Conservation (phyloP, 2,329 filamentous ascomycete genomes). For the Pestalotiopsis sp. region DNA sequence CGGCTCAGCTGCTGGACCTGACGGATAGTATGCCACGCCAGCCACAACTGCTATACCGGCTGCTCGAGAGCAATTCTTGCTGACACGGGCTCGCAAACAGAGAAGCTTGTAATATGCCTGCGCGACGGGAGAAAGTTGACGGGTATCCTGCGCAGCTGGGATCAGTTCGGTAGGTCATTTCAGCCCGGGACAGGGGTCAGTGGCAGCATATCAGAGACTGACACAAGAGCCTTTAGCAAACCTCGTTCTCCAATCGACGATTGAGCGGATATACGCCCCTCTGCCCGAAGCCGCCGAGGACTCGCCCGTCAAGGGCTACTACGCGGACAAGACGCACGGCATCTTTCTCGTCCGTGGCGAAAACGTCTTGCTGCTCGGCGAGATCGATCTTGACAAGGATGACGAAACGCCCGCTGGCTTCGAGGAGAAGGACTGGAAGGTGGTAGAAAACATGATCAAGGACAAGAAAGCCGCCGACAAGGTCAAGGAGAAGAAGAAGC, state of each 20-base stretch:
- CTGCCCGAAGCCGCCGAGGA: conserved; percentile 35
- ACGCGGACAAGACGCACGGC: conserved; percentile 82
- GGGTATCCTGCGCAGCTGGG: conserved; percentile 91
- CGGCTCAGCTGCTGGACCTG: conserved; percentile 90
- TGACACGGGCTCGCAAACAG: conserved; percentile 52
- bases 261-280: conserved; percentile 77
- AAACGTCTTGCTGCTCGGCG: conserved; percentile 93
- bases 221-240: conserved; percentile 65
- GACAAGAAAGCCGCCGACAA: conserved; percentile 71
- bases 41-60: neutral
- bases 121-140: conserved; percentile 94
- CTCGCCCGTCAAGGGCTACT: conserved; percentile 53
- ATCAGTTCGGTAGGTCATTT: conserved; percentile 81
- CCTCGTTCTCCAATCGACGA: conserved; percentile 88
- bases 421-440: conserved; percentile 63
- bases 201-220: neutral
- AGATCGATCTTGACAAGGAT: conserved; percentile 96
- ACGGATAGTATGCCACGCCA: conserved; percentile 80
- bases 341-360: conserved; percentile 93
- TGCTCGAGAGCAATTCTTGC: conserved; percentile 14
- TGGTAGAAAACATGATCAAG: conserved; percentile 75
- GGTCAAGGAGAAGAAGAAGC: conserved; percentile 70
- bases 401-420: conserved; percentile 79
- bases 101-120: conserved; percentile 91
- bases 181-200: neutral